Conservation (phyloP, 805 yeast species). For the Yarrowia phangngaensis region DNA sequence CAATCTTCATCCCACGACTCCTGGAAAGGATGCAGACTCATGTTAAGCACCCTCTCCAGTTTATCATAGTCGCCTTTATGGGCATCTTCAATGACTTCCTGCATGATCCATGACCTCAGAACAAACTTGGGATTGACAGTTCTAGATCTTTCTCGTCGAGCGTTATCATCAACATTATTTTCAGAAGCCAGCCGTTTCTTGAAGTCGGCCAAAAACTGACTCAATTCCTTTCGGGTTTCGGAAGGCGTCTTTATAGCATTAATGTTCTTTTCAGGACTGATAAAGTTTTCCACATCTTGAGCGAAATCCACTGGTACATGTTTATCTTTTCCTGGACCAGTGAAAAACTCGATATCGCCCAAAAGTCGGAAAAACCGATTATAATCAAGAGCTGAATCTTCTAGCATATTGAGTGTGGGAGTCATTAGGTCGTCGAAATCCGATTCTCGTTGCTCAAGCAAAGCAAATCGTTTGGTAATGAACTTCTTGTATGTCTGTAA, state of each 20-base stretch:
- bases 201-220: slow-evolving; percentile 55
- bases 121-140: slow-evolving; percentile 70
- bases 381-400: slow-evolving; percentile 66
- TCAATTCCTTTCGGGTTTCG: slow-evolving; percentile 45
- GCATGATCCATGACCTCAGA: slow-evolving; percentile 81
- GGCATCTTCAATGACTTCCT: slow-evolving; percentile 68
- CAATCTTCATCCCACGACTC: slow-evolving; percentile 58
- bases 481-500: slow-evolving; percentile 53
- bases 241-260: slow-evolving; percentile 31
- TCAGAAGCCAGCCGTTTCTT: slow-evolving; percentile 44
- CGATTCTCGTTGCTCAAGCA: slow-evolving; percentile 44
- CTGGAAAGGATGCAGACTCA: slow-evolving; percentile 76
- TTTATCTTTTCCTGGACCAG: slow-evolving; percentile 33
- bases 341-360: slow-evolving; percentile 48
- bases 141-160: slow-evolving; percentile 46
- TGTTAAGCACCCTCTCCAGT: slow-evolving; percentile 58
- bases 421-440: slow-evolving; percentile 45
- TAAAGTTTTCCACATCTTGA: slow-evolving; percentile 5
- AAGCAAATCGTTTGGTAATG: slow-evolving; percentile 67
- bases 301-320: slow-evolving; percentile 29
- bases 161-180: slow-evolving; percentile 40
- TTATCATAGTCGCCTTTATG: slow-evolving; percentile 49
- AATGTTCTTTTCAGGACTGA: slow-evolving; percentile 28
- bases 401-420: slow-evolving; percentile 59
- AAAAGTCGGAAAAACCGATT: slow-evolving; percentile 70